phyloP scores from a whole-genome alignment of 2,329 filamentous ascomycete genomes.

The Daldinia sp. region DNA sequence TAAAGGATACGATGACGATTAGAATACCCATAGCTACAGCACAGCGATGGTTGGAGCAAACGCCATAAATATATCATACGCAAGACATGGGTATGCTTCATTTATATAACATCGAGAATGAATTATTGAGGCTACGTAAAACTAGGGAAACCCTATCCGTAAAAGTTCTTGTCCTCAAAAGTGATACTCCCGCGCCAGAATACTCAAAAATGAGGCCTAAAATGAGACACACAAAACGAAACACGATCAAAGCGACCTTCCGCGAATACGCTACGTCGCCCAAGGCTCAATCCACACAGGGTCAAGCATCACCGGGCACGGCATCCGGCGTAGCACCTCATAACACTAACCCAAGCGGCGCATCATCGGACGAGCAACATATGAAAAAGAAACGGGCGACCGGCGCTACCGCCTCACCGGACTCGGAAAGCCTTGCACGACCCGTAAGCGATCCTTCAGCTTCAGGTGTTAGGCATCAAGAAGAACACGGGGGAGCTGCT shows the following conservation, averaged over 20 bases:
- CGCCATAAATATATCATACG: background rate
- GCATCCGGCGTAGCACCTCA: background rate
- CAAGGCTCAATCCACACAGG: background rate
- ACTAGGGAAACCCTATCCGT: background rate
- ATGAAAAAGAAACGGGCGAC: background rate
- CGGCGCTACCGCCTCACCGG: background rate
- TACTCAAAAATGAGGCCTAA: too few species aligned
- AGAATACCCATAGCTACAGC: background rate
- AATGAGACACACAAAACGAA: too few species aligned
- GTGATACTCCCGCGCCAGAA: background rate
- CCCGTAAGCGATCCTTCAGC: background rate
- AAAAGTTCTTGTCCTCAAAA: background rate
- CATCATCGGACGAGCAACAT: background rate
- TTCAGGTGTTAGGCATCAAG: background rate
- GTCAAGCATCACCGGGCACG: background rate
- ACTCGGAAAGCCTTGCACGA: background rate
- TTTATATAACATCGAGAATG: too few species aligned
- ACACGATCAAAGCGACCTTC: background rate
- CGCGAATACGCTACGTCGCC: background rate
- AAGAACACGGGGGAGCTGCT: background rate
- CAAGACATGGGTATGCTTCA: background rate
- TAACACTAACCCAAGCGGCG: background rate
- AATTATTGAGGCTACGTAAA: too few species aligned
- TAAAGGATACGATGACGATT: background rate
- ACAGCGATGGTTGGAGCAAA: background rate